Conservation (phyloP, 2,329 filamentous ascomycete species). For the Verticillium albo-atrum region DNA sequence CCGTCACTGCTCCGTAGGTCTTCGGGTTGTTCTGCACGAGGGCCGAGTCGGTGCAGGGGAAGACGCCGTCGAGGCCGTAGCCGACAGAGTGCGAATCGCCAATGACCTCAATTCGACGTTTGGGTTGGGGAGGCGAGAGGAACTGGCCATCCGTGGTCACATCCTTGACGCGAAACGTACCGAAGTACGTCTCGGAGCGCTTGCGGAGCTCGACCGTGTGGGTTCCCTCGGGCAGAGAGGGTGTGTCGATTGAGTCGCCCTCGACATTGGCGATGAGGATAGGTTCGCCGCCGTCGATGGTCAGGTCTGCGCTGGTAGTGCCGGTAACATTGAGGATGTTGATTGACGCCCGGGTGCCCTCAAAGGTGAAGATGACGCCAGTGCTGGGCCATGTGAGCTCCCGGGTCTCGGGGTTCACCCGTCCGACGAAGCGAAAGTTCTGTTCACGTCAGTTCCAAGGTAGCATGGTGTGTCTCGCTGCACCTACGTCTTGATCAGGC, state of each 20-base stretch:
- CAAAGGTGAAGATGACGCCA: slow-evolving; percentile 35
- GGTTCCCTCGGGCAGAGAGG: slow-evolving; percentile 22
- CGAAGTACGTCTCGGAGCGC: slow-evolving; percentile 30
- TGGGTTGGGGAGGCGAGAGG: slow-evolving; percentile 13
- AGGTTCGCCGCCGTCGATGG: slow-evolving; percentile 24
- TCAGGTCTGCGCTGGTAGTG: slow-evolving; percentile 25
- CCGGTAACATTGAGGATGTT: slow-evolving; percentile 23
- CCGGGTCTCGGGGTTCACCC: slow-evolving; percentile 35
- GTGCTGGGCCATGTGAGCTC: slow-evolving; percentile 40
- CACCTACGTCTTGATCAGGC: not conserved
- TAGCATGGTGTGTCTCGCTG: not conserved
- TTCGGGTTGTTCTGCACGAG: slow-evolving; percentile 31
- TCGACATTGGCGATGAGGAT: slow-evolving; percentile 22
- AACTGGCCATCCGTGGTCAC: slow-evolving; percentile 21
- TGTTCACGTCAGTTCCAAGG: not conserved
- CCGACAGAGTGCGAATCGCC: slow-evolving; percentile 40
- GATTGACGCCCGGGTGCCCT: slow-evolving; percentile 32
- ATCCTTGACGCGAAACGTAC: slow-evolving; percentile 12
- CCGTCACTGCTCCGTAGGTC: slow-evolving; percentile 37
- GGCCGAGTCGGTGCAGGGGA: slow-evolving; percentile 34
- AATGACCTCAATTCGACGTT: slow-evolving; percentile 35
- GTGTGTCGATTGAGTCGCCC: slow-evolving; percentile 23
- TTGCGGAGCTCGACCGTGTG: slow-evolving; percentile 33
- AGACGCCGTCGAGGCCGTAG: slow-evolving; percentile 35
- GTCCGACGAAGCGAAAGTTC: slow-evolving; percentile 24